Percentiles rank a stretch among this genome's conserved stretches.
Conservation (phyloP, 2,329 filamentous ascomycete genomes). For the Coniosporium tulheliwenetii region DNA sequence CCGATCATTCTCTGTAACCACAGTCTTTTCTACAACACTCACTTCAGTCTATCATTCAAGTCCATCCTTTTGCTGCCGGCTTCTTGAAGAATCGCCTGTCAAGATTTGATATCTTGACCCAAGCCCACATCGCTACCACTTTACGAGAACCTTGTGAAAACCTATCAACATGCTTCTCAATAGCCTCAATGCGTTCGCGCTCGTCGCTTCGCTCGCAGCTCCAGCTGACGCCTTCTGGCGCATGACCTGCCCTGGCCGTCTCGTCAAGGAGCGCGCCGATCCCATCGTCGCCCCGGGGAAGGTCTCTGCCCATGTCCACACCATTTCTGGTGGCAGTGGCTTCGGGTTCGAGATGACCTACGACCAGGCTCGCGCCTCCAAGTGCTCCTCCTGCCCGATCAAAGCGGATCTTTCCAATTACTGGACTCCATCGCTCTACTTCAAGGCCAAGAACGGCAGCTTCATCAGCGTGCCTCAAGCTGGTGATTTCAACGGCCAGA, state of each 20-base stretch:
- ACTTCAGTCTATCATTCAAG: too few relatives aligned
- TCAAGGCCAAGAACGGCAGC: conserved; percentile 43
- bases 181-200: conserved; percentile 4
- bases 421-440: conserved; percentile 62
- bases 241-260: conserved; percentile 50
- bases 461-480: conserved; percentile 47
- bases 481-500: conserved; percentile 27
- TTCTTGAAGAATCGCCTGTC: too few relatives aligned
- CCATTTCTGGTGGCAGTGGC: conserved; percentile 53
- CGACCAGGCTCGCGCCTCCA: conserved; percentile 41
- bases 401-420: conserved; percentile 59
- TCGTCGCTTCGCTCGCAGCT: conserved; percentile 16
- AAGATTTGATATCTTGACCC: not conserved
- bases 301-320: conserved; percentile 49
- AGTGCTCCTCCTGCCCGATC: conserved; percentile 56
- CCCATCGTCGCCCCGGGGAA: conserved; percentile 51
- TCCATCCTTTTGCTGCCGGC: too few relatives aligned
- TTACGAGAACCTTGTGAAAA: not conserved
- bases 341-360: conserved; percentile 50
- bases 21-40: not conserved
- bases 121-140: not conserved
- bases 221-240: conserved; percentile 50
- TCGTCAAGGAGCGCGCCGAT: conserved; percentile 46
- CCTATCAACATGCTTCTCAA: conserved; percentile 2
- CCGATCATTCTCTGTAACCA: not conserved